Base-by-base conservation (phyloP, 768 basidiomycete genomes). In the Exsudoporus frostii region DNA sequence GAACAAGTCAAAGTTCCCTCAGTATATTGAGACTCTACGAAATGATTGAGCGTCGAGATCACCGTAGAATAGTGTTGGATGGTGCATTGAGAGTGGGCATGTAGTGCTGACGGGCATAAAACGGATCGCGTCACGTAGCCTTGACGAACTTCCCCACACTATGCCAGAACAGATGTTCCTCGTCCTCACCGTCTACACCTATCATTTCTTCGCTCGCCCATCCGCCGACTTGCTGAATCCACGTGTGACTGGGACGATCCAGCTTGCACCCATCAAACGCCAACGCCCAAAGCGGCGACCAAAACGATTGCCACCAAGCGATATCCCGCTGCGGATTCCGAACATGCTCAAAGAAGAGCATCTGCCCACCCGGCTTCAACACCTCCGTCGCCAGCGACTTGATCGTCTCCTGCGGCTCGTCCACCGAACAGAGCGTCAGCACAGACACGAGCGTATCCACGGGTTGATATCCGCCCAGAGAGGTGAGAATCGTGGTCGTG, bases 301-400 rank as follows among this genome's bases (percentile, higher is more conserved):
- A 90, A 45, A 87, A 76, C 0, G 73, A n/a, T n/a, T n/a, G n/a
- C 86, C 87, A 90, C 80, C 82, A 80, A 8, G 79, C 79, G 2
- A 88, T 79, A 55, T 85, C 81, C 7, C 60, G 48, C 0, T 69
- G 65, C 1, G 73, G 78, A 57, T 77, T 85, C 47, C 75, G 68
- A 10, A 90, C 85, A 55, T 91, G n/a, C n/a, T n/a, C n/a, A n/a
- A n/a, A n/a, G n/a, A n/a, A 83, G 17, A 90, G 71, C 0, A 90
- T 50, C 46, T 78, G 73, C 0, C 89, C 89, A 0, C 86, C 84
- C 0, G 86, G 78, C 53, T 78, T 82, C 30, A 91, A 76, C 1
- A 83, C 71, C 10, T 82, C 76, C 5, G 70, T 64, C 4, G 78
- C 73, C 15, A 90, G 74, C 0, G 67, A 65, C 4, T 53, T 48